Evolutionary conservation across 768 basidiomycete species (phyloP).

Genomic region (Astraeus odoratus): DNA sequence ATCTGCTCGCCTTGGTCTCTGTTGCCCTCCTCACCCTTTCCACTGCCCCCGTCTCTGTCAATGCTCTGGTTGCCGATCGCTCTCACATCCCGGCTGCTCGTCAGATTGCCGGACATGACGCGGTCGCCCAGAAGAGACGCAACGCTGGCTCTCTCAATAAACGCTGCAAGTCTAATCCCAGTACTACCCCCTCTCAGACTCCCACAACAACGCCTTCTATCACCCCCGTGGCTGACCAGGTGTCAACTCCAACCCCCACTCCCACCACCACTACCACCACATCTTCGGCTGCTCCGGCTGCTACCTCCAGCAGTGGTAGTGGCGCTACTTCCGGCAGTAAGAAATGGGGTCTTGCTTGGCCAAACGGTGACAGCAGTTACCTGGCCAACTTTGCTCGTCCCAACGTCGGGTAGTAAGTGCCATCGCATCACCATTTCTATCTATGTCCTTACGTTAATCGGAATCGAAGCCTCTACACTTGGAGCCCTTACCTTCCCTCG

Average conservation of each 20-base stretch:
- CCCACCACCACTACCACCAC: conserved; percentile 14
- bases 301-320: conserved; percentile 4
- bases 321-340: conserved; percentile 4
- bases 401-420: conserved; percentile 37
- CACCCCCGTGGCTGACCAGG: conserved; percentile 5
- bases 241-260: conserved; percentile 13
- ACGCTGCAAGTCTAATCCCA: conserved; percentile 47
- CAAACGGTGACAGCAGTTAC: conserved; percentile 38
- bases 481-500: conserved; percentile 45
- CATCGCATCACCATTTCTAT: background rate
- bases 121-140: conserved; percentile 44
- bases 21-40: conserved; percentile 51
- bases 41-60: conserved; percentile 38
- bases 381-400: conserved; percentile 41
- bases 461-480: conserved; percentile 49
- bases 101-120: conserved; percentile 38
- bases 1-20: conserved; percentile 51
- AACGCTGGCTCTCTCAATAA: conserved; percentile 25
- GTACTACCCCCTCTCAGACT: conserved; percentile 28
- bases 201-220: conserved; percentile 10
- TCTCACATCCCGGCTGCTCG: conserved; percentile 40
- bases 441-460: background rate
- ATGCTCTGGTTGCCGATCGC: conserved; percentile 43
- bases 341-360: conserved; percentile 65
- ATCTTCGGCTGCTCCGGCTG: conserved; percentile 14